phyloP scores from a whole-genome alignment of 73 alveolate genomes.

The Paramecium primaurelia region DNA sequence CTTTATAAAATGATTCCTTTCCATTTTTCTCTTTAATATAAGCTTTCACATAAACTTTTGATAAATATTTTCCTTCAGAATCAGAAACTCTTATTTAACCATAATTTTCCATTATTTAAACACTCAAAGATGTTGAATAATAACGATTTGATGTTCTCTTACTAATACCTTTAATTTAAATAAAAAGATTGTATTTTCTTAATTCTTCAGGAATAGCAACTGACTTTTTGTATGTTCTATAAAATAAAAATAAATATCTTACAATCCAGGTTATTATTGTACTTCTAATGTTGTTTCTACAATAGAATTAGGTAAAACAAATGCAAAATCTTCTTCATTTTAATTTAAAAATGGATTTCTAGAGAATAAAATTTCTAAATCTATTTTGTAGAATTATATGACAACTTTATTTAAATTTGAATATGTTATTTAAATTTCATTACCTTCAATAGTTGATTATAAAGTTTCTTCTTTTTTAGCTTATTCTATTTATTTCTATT shows the following conservation, averaged over 20 bases:
- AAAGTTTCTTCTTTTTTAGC: slow-evolving; percentile 67
- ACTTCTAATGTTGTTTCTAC: slow-evolving; percentile 63
- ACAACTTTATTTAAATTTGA: slow-evolving; percentile 64
- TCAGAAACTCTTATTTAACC: slow-evolving; percentile 86
- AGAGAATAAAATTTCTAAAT: slow-evolving; percentile 85
- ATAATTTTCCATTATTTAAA: slow-evolving; percentile 69
- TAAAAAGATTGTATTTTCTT: slow-evolving; percentile 70
- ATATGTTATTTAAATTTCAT: slow-evolving; percentile 64
- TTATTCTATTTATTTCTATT: slow-evolving; percentile 23
- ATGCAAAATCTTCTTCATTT: slow-evolving; percentile 77
- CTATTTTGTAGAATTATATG: slow-evolving; percentile 80
- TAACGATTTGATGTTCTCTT: slow-evolving; percentile 72
- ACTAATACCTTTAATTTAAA: slow-evolving; percentile 73
- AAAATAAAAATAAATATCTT: not conserved
- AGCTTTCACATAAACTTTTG: slow-evolving; percentile 86
- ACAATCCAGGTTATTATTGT: not conserved
- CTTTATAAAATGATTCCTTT: slow-evolving; percentile 81
- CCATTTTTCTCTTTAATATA: slow-evolving; percentile 71
- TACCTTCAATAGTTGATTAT: slow-evolving; percentile 65
- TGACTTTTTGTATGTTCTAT: not conserved
- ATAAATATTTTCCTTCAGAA: slow-evolving; percentile 70
- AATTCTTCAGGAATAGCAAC: slow-evolving; percentile 77
- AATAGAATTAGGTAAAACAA: slow-evolving; percentile 72
- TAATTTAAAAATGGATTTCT: slow-evolving; percentile 86
- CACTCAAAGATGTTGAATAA: slow-evolving; percentile 75